Evolutionary conservation across 768 basidiomycete species (phyloP).

Genomic region (Porphyrellus cyaneotinctus): DNA sequence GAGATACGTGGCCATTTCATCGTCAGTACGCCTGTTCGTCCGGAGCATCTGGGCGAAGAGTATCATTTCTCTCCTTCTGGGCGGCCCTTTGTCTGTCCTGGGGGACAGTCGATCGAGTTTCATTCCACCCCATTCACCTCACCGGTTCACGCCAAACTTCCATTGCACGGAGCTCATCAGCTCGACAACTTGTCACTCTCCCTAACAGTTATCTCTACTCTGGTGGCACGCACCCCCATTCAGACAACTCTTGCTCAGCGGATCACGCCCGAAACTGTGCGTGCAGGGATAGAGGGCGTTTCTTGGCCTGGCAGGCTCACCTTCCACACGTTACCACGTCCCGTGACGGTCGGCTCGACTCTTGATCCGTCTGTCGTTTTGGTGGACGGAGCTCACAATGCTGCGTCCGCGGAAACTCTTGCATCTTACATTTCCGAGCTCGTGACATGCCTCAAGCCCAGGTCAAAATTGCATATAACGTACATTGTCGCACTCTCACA

Average conservation of each 20-base stretch:
- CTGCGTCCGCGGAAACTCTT: conserved; percentile 67
- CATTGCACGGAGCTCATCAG: conserved; percentile 81
- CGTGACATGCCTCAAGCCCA: conserved; percentile 22
- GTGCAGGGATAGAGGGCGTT: conserved; percentile 53
- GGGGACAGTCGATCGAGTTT: conserved; percentile 41
- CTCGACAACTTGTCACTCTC: conserved; percentile 78
- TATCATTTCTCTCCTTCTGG: conserved; percentile 32
- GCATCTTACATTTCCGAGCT: conserved; percentile 51
- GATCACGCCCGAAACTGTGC: conserved; percentile 50
- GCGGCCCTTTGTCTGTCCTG: conserved; percentile 31
- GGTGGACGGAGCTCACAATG: conserved; percentile 93
- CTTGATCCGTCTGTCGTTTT: conserved; percentile 44
- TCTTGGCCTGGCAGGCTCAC: conserved; percentile 85
- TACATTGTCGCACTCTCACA: conserved; percentile 82
- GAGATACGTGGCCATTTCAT: conserved; percentile 41
- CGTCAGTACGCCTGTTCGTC: conserved; percentile 31
- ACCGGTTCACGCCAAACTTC: conserved; percentile 48
- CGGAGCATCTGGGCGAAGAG: conserved; percentile 33
- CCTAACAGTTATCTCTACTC: conserved; percentile 52
- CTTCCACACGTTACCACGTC: conserved; percentile 44
- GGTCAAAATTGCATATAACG: conserved; percentile 43
- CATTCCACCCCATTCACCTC: conserved; percentile 41
- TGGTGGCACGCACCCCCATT: conserved; percentile 43
- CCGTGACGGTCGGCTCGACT: conserved; percentile 12
- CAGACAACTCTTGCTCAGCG: conserved; percentile 13